phyloP scores from a whole-genome alignment of 805 yeast genomes.

The Nakazawaea holstii region DNA sequence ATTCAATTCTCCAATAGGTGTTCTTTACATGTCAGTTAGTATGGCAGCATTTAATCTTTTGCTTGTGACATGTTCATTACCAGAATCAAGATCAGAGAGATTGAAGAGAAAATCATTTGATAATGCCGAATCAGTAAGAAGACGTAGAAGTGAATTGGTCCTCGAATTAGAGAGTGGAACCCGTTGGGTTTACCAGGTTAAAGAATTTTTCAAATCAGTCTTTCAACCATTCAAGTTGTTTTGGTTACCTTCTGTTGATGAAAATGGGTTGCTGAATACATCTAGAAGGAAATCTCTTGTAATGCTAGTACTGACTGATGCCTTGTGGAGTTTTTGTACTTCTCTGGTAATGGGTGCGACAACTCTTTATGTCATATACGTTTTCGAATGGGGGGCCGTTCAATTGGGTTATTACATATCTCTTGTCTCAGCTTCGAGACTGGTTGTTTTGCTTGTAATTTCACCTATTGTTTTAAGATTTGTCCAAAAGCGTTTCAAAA shows the following conservation, averaged over 20 bases:
- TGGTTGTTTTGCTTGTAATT: conserved; percentile 35
- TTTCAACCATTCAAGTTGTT: conserved; percentile 38
- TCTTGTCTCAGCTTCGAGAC: conserved; percentile 38
- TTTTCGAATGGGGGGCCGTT: conserved; percentile 41
- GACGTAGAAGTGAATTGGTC: neutral
- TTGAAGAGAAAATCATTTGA: conserved; percentile 37
- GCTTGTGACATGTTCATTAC: conserved; percentile 30
- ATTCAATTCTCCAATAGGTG: neutral
- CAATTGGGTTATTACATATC: conserved; percentile 49
- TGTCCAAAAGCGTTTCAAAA: conserved; percentile 27
- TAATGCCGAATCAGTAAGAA: conserved; percentile 20
- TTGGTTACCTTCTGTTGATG: conserved; percentile 33
- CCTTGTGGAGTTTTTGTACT: conserved; percentile 27
- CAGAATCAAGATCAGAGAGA: conserved; percentile 49
- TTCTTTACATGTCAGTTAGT: neutral
- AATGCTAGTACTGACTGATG: conserved; percentile 35
- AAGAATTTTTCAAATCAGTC: neutral
- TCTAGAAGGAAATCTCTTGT: conserved; percentile 34
- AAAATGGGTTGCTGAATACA: neutral
- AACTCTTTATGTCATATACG: conserved; percentile 41
- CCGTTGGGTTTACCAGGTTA: neutral
- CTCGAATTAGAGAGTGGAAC: neutral
- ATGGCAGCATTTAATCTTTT: conserved; percentile 26
- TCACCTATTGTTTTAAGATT: conserved; percentile 36
- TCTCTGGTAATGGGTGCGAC: conserved; percentile 30